Conservation (phyloP, 768 basidiomycete genomes). For the Phanerodontia chrysosporium region DNA sequence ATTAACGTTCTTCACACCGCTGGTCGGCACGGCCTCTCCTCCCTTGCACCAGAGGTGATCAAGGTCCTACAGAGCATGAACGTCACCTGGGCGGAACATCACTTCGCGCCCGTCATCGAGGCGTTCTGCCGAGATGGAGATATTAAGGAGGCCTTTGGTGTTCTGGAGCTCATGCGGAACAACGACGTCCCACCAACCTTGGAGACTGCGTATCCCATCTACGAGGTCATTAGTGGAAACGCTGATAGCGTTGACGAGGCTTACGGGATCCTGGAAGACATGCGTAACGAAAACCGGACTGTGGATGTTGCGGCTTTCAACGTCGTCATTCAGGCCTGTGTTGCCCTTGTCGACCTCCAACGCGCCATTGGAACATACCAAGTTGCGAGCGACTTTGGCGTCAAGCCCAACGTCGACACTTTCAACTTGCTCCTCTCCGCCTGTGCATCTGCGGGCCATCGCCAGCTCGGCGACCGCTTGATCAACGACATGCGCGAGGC, state of each 20-base stretch:
- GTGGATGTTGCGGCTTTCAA: slow-evolving; percentile 63
- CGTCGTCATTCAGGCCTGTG: slow-evolving; percentile 60
- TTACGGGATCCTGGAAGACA: slow-evolving; percentile 59
- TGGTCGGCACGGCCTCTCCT: slow-evolving; percentile 65
- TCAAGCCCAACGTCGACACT: slow-evolving; percentile 56
- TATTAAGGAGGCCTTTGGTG: slow-evolving; percentile 58
- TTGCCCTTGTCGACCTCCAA: slow-evolving; percentile 60
- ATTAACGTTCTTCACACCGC: slow-evolving; percentile 68
- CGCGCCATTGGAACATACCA: slow-evolving; percentile 79
- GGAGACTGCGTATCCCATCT: slow-evolving; percentile 52
- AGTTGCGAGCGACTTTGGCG: slow-evolving; percentile 48
- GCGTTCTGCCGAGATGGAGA: slow-evolving; percentile 57
- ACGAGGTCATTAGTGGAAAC: slow-evolving; percentile 41
- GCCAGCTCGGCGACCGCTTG: slow-evolving; percentile 63
- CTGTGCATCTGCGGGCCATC: slow-evolving; percentile 55
- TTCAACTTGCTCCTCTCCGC: slow-evolving; percentile 69
- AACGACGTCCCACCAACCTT: slow-evolving; percentile 44
- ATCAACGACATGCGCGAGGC: slow-evolving; percentile 61
- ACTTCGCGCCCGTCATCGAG: slow-evolving; percentile 75
- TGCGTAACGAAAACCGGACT: slow-evolving; percentile 46
- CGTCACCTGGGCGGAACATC: slow-evolving; percentile 57
- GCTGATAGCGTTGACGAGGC: slow-evolving; percentile 56
- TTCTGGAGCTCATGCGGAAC: slow-evolving; percentile 56
- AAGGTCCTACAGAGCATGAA: slow-evolving; percentile 47
- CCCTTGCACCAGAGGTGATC: slow-evolving; percentile 64